A percentile compares a stretch with the other conserved stretches of the same genome.
Evolutionary conservation across 148 eudicot genomes (phyloP).

Genomic region (Cornus florida): DNA sequence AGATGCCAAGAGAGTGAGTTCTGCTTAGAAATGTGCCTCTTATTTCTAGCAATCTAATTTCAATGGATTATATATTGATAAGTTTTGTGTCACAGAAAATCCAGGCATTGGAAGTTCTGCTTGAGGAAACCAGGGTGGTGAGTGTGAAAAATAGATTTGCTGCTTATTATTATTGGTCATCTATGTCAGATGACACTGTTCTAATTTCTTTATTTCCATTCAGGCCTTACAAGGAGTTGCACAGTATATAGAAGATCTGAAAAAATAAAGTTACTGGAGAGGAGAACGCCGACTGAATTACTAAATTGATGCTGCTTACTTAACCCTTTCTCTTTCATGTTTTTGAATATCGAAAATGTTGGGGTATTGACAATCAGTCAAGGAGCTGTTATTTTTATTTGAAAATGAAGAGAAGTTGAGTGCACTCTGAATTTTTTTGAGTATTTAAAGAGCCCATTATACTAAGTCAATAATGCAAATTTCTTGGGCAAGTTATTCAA

Average conservation of each 20-base stretch:
- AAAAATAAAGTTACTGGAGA: constrained; percentile 18
- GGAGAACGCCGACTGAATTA: neutral
- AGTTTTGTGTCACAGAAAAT: constrained; percentile 38
- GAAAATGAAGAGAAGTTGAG: neutral
- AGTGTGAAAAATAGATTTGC: neutral
- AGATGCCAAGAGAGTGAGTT: constrained; percentile 34
- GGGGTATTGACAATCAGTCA: neutral
- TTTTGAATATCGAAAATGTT: too few relatives aligned
- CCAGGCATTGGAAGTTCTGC: constrained; percentile 33
- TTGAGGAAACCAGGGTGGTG: constrained; percentile 45
- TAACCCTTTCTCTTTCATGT: neutral
- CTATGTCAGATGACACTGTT: neutral
- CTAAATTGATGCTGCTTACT: neutral
- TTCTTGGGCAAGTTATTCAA: neutral
- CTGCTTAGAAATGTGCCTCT: neutral
- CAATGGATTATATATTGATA: neutral
- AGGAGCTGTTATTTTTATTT: neutral
- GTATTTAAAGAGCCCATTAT: neutral
- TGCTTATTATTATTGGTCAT: neutral
- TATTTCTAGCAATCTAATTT: neutral
- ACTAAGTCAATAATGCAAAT: neutral
- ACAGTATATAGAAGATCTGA: constrained; percentile 32
- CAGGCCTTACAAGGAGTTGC: constrained; percentile 42
- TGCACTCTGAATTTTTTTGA: neutral
- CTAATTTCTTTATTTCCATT: neutral